Evolutionary conservation across 306 rosid genomes (phyloP).

Genomic region (Cucumis cinereus): DNA sequence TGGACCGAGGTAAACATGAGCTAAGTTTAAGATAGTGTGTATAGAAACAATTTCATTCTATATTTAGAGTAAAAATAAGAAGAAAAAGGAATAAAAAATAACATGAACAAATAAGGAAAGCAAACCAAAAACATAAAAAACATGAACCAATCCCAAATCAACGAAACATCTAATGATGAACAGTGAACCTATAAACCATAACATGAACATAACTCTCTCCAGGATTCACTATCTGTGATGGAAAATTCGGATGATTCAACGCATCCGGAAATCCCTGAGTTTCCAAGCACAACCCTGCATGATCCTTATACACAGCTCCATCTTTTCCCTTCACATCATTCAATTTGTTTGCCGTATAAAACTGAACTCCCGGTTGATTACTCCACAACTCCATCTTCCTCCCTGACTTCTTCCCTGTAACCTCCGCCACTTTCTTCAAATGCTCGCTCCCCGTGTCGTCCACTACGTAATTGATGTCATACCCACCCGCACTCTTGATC

Average conservation of each 20-base stretch:
- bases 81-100: too few species aligned
- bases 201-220: constrained; percentile 37
- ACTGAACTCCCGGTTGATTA: constrained; percentile 44
- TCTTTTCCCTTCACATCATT: constrained; percentile 27
- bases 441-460: constrained; percentile 12
- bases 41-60: too few species aligned
- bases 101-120: too few species aligned
- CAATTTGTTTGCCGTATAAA: constrained; percentile 35
- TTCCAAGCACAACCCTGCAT: constrained; percentile 41
- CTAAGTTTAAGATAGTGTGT: too few species aligned
- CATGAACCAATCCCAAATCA: not conserved
- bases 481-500: constrained; percentile 29
- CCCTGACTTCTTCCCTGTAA: constrained; percentile 33
- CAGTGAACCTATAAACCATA: constrained; percentile 49
- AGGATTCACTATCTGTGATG: constrained; percentile 39
- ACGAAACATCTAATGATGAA: not conserved
- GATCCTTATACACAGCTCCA: constrained; percentile 19
- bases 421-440: constrained; percentile 23
- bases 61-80: too few species aligned
- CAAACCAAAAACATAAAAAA: too few species aligned
- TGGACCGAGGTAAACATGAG: too few species aligned
- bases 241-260: constrained; percentile 37
- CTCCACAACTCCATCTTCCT: constrained; percentile 63
- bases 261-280: constrained; percentile 59
- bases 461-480: constrained; percentile 53